These are phyloP conservation scores for Diplotaxis tenuifolia DNA, from an alignment of 345 rosid species.

Conservation along the genomic window DNA sequence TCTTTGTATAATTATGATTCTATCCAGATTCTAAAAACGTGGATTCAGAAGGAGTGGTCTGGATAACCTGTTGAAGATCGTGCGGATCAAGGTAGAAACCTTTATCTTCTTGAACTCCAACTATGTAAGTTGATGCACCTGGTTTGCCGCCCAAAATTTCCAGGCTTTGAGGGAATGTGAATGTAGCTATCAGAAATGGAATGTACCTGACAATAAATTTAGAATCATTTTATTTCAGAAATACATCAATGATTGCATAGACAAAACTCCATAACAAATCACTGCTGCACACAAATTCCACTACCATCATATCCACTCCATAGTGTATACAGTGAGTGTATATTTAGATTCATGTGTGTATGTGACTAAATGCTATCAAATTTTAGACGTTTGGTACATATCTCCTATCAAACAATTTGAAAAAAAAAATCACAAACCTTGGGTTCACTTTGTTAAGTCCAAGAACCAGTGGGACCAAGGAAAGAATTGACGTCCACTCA, in stretches of 20 bases:
- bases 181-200: slow-evolving; percentile 71
- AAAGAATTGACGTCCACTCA: slow-evolving; percentile 77
- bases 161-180: slow-evolving; percentile 86
- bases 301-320: not conserved
- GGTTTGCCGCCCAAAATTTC: slow-evolving; percentile 96
- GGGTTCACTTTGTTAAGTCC: slow-evolving; percentile 87
- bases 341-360: not conserved
- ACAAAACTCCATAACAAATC: slow-evolving; percentile 45
- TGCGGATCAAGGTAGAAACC: slow-evolving; percentile 94
- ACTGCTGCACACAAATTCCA: not conserved
- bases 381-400: slow-evolving; percentile 1
- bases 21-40: not conserved
- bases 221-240: not conserved
- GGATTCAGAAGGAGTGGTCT: not conserved
- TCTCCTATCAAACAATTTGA: not conserved
- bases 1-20: not conserved
- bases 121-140: slow-evolving; percentile 81
- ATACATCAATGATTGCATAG: slow-evolving; percentile 31
- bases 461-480: slow-evolving; percentile 93
- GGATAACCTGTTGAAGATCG: slow-evolving; percentile 55
- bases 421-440: slow-evolving; percentile 54
- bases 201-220: slow-evolving; percentile 51
- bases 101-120: slow-evolving; percentile 84
- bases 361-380: not conserved
- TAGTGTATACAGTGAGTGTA: too few species aligned